Conservation (phyloP, 495 filamentous ascomycete genomes). For the Paragyromitra xinjiangensis region DNA sequence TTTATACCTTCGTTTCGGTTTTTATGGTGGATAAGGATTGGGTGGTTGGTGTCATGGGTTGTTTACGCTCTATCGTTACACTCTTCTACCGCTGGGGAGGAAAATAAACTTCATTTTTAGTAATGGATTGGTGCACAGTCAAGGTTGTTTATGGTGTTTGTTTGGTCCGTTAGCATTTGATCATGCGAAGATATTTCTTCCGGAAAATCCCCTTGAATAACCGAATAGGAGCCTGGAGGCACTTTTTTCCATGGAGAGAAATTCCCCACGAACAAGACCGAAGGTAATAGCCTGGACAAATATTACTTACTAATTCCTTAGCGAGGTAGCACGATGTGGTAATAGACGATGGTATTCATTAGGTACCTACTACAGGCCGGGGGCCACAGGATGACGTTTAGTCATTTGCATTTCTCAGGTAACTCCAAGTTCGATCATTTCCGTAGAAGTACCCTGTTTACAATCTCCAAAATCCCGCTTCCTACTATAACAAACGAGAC, state of each 20-base stretch:
- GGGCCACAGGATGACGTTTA: too few species aligned
- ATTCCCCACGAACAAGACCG: not conserved
- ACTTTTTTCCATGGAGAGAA: not conserved
- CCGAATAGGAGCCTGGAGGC: not conserved
- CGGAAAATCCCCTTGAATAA: not conserved
- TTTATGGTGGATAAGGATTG: not conserved
- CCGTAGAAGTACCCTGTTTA: not conserved
- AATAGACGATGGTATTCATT: not conserved
- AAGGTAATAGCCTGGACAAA: not conserved
- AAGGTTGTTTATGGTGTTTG: not conserved
- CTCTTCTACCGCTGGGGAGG: slow-evolving; percentile 1
- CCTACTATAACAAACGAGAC: not conserved
- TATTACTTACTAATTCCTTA: not conserved
- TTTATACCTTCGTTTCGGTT: slow-evolving; percentile 6
- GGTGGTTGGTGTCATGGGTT: slow-evolving; percentile 15
- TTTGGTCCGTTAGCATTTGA: not conserved
- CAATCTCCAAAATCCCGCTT: not conserved
- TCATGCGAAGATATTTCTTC: not conserved
- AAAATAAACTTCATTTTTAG: not conserved
- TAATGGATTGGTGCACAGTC: not conserved
- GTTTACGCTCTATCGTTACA: slow-evolving; percentile 29
- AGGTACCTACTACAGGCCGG: not conserved
- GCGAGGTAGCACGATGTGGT: not conserved
- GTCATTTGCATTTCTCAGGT: too few species aligned
- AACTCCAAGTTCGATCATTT: too few species aligned